phyloP scores from a whole-genome alignment of 208 protist species.

The Entamoeba moshkovskii region DNA sequence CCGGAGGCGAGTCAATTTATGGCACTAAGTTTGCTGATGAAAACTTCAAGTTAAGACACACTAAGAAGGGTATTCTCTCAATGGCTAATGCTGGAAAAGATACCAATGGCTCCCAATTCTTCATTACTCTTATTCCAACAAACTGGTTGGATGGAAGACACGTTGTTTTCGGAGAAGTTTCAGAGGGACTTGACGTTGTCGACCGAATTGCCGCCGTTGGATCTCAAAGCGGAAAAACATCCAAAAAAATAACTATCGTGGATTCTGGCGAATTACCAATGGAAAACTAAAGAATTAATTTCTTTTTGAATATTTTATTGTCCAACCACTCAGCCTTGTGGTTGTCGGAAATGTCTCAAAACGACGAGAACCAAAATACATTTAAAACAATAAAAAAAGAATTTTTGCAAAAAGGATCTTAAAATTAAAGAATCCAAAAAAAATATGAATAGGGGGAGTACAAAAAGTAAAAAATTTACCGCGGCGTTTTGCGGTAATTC shows the following conservation, averaged over 20 bases:
- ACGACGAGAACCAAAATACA: too few relatives aligned
- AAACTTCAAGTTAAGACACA: conserved; percentile 60
- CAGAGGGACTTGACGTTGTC: conserved; percentile 39
- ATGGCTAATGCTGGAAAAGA: conserved; percentile 91
- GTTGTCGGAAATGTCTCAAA: too few relatives aligned
- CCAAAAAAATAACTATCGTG: neutral
- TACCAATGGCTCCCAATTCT: conserved; percentile 78
- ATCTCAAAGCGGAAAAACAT: neutral
- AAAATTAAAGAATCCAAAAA: too few relatives aligned
- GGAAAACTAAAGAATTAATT: neutral
- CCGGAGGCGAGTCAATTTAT: conserved; percentile 67
- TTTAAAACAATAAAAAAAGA: too few relatives aligned
- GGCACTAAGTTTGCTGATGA: conserved; percentile 56
- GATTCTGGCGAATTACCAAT: neutral
- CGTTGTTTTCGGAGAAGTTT: conserved; percentile 44
- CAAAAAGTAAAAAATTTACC: neutral
- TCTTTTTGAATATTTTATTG: too few relatives aligned
- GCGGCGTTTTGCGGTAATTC: neutral
- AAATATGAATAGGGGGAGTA: too few relatives aligned
- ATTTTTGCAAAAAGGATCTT: too few relatives aligned
- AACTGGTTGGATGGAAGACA: conserved; percentile 56
- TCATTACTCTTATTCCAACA: conserved; percentile 48
- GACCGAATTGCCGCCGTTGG: conserved; percentile 16
- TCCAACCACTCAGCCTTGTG: too few relatives aligned
- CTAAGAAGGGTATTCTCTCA: conserved; percentile 62